A percentile compares a stretch with the other conserved stretches of the same genome.
Evolutionary conservation across 768 basidiomycete genomes (phyloP).

Genomic region (Ramaria sp.): DNA sequence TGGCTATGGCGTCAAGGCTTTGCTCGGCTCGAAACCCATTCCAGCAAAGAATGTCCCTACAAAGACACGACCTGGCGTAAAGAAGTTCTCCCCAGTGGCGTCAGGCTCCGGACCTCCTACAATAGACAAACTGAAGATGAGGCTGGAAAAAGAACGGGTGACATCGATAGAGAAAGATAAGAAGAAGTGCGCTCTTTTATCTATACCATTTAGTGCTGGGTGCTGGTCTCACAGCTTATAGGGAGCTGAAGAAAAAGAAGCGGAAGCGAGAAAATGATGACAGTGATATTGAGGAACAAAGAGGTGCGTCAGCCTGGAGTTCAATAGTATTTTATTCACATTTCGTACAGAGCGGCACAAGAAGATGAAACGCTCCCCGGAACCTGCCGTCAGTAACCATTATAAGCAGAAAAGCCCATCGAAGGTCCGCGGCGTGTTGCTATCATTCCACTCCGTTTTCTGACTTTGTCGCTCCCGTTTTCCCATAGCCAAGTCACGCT

Average conservation of each 20-base stretch:
- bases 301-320: slow-evolving; percentile 3
- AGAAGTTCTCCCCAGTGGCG: slow-evolving; percentile 32
- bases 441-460: neutral
- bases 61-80: slow-evolving; percentile 13
- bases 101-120: slow-evolving; percentile 22
- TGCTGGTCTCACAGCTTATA: neutral
- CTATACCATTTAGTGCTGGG: neutral
- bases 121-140: slow-evolving; percentile 19
- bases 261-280: slow-evolving; percentile 68
- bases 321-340: slow-evolving; percentile 7
- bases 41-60: neutral
- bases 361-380: slow-evolving; percentile 47
- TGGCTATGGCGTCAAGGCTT: slow-evolving; percentile 6
- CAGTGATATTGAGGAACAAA: slow-evolving; percentile 46
- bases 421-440: slow-evolving; percentile 1
- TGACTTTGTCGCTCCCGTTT: neutral
- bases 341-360: slow-evolving; percentile 28
- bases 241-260: slow-evolving; percentile 38
- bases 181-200: slow-evolving; percentile 1
- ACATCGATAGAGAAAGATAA: slow-evolving; percentile 2
- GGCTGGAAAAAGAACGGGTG: slow-evolving; percentile 50
- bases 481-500: slow-evolving; percentile 14
- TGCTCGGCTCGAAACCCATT: neutral
- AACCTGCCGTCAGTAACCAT: slow-evolving; percentile 41
- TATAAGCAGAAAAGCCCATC: slow-evolving; percentile 29